These are phyloP conservation scores for Pterocarpus santalinus DNA, from an alignment of 306 rosid genomes.

Conservation along the genomic window DNA sequence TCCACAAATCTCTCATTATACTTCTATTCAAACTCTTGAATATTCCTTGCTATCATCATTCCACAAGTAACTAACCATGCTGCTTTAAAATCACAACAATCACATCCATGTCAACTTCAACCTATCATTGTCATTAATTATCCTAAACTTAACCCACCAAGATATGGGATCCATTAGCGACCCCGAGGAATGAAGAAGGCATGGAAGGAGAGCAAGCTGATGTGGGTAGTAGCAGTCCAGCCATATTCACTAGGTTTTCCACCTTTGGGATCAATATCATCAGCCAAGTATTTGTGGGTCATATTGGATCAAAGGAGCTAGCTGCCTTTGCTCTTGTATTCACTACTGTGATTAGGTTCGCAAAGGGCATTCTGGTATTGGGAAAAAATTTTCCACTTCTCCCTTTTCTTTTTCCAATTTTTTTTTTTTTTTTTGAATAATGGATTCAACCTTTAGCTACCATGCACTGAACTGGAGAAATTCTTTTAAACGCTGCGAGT, in stretches of 20 bases:
- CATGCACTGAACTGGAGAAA: not conserved
- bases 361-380: slow-evolving; percentile 58
- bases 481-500: not conserved
- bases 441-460: not conserved
- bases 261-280: slow-evolving; percentile 58
- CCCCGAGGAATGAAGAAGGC: slow-evolving; percentile 24
- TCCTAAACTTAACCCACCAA: no score
- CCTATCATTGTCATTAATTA: not conserved
- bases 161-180: not conserved
- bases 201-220: slow-evolving; percentile 54
- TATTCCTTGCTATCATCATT: not conserved
- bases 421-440: no score
- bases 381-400: not conserved
- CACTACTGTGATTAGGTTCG: slow-evolving; percentile 53
- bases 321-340: slow-evolving; percentile 62
- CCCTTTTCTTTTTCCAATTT: not conserved
- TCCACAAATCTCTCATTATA: not conserved
- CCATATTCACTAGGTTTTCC: slow-evolving; percentile 51
- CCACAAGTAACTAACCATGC: not conserved
- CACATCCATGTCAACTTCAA: not conserved
- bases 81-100: not conserved
- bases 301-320: slow-evolving; percentile 53
- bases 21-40: not conserved
- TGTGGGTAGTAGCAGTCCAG: slow-evolving; percentile 66
- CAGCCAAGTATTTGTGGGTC: slow-evolving; percentile 61